These are phyloP conservation scores for Xylaria sp. DNA, from an alignment of 2,329 filamentous ascomycete species.

Conservation along the genomic window DNA sequence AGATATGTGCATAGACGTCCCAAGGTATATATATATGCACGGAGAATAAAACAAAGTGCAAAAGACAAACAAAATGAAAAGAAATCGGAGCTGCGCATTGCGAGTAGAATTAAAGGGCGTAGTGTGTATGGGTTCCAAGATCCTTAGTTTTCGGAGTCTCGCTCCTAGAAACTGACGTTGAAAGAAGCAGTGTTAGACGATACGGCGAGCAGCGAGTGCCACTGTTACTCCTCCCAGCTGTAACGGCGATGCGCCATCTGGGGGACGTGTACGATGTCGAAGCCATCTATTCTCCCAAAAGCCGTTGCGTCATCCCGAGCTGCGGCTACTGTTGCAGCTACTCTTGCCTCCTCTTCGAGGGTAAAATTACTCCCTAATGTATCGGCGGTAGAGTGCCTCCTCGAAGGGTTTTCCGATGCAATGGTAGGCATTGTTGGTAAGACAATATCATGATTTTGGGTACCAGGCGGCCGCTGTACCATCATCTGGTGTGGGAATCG, in stretches of 20 bases:
- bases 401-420: conserved; percentile 42
- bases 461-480: conserved; percentile 44
- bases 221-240: conserved; percentile 50
- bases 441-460: conserved; percentile 45
- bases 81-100: conserved; percentile 32
- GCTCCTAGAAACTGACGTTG: conserved; percentile 4
- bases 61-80: conserved; percentile 16
- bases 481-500: conserved; percentile 51
- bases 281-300: conserved; percentile 47
- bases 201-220: conserved; percentile 8
- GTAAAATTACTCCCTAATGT: conserved; percentile 70
- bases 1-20: conserved; percentile 35
- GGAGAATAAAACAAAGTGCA: conserved; percentile 15
- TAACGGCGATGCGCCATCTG: conserved; percentile 50
- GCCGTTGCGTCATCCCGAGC: conserved; percentile 24
- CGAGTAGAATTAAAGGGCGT: conserved; percentile 32
- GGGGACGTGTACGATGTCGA: conserved; percentile 50
- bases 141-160: neutral
- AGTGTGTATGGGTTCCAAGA: conserved; percentile 22
- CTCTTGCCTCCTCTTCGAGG: conserved; percentile 61
- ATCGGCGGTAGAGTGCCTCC: conserved; percentile 51
- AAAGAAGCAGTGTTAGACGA: neutral
- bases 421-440: conserved; percentile 46
- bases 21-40: conserved; percentile 33
- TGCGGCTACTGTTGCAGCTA: conserved; percentile 21